Conservation (phyloP, 441 rosid genomes). For the Gossypium davidsonii region DNA sequence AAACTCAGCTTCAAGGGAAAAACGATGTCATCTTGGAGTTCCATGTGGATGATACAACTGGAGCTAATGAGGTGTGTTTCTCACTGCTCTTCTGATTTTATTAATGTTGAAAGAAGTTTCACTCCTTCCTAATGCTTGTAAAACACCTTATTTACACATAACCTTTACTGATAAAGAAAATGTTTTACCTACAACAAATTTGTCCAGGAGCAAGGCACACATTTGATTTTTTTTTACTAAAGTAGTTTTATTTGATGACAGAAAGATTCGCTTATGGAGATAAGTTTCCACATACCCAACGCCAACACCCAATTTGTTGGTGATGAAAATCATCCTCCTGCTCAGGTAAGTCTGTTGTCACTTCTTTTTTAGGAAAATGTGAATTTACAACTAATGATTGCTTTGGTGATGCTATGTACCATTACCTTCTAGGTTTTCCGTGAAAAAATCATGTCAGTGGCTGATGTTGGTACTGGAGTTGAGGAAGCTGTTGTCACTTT, state of each 20-base stretch:
- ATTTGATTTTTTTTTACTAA: neutral
- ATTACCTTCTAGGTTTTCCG: slow-evolving; percentile 54
- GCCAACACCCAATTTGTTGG: slow-evolving; percentile 86
- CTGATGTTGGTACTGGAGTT: slow-evolving; percentile 81
- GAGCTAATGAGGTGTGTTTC: slow-evolving; percentile 80
- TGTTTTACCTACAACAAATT: neutral
- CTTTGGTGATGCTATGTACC: slow-evolving; percentile 11
- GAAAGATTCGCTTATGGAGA: slow-evolving; percentile 97
- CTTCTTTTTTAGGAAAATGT: neutral
- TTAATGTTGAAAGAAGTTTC: neutral
- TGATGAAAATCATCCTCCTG: slow-evolving; percentile 81
- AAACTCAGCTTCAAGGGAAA: slow-evolving; percentile 86
- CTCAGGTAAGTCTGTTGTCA: slow-evolving; percentile 48
- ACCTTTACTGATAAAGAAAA: neutral
- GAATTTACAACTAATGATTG: neutral
- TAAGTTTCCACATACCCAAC: slow-evolving; percentile 86
- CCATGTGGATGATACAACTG: slow-evolving; percentile 93
- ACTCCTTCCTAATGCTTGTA: neutral
- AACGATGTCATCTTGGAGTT: slow-evolving; percentile 87
- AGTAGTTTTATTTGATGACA: slow-evolving; percentile 24
- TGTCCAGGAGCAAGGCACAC: neutral
- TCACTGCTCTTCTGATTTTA: neutral
- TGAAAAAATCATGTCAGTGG: slow-evolving; percentile 62
- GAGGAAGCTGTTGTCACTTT: slow-evolving; percentile 91
- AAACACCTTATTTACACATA: neutral